phyloP scores from a whole-genome alignment of 2,329 filamentous ascomycete species.

The Colletotrichum eremochloae region DNA sequence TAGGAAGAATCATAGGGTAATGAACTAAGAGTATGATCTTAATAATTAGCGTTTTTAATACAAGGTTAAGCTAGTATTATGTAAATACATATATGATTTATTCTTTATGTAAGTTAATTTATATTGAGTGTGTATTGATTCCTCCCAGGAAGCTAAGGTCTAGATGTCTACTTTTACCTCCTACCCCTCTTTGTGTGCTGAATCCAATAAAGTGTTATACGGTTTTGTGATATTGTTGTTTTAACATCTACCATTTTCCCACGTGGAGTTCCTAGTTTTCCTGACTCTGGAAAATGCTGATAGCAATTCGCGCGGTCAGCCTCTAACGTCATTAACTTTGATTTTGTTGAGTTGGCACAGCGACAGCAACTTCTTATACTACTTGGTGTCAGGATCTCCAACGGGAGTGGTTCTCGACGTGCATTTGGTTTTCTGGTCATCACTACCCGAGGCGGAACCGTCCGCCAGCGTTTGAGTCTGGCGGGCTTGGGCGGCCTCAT shows the following conservation, averaged over 20 bases:
- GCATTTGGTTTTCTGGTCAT: background rate
- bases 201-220: too few relatives aligned
- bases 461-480: background rate
- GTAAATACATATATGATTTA: too few relatives aligned
- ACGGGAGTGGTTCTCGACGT: background rate
- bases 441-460: background rate
- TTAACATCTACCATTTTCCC: background rate
- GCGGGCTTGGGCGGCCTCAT: slow-evolving; percentile 3
- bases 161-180: too few relatives aligned
- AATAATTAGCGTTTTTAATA: too few relatives aligned
- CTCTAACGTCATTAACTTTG: background rate
- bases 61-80: too few relatives aligned
- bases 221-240: too few relatives aligned
- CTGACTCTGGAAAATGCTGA: background rate
- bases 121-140: too few relatives aligned
- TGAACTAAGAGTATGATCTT: too few relatives aligned
- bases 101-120: too few relatives aligned
- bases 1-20: too few relatives aligned
- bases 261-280: background rate
- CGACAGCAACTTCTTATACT: background rate
- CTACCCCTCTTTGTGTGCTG: too few relatives aligned
- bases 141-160: too few relatives aligned
- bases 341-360: background rate
- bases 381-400: background rate
- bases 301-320: background rate